Evolutionary conservation across 441 rosid species (phyloP), one percentile per base, ranked within the genome.

Genomic region (Jatropha podagrica): DNA sequence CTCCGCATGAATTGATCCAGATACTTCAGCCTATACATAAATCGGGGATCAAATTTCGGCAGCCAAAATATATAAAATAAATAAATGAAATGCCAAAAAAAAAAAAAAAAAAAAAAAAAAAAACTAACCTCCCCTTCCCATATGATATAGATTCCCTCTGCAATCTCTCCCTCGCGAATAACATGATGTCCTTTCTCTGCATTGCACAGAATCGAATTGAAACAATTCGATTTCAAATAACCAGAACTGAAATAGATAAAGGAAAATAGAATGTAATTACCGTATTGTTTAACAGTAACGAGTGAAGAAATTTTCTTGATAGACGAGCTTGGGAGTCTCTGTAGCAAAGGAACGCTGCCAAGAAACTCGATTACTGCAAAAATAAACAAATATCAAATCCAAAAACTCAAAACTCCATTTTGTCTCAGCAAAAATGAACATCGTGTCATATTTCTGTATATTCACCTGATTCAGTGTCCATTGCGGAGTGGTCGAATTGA

Each of bases 101-200:
- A 7, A 18, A 46, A 80, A 37, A 7, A 18, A 46, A 80, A 44
- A 32, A 64, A 74, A 54, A 44, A 32, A 64, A 74, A 37, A 7
- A 18, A 46, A 80, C 78, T 68, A 73, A 93, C 99, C 97, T 92
- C 94, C 78, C 99, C 98, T 66, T 88, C 88, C 86, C 92, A 94
- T 26, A 94, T 85, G 69, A 96, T 90, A 83, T 88, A 93, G 63
- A 90, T 75, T 72, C 99, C 99, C 76, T 93, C 90, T 72, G 91
- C 91, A 76, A 77, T 68, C 77, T 92, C 95, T 46, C 92, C 98
- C 78, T 85, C 92, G 0, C 87, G 91, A 76, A 88, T 83, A 72
- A 93, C 88, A 81, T 76, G 83, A 72, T 92, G 90, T 77, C 98
- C 97, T 81, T 85, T 77, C 70, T 78, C 99, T 95, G 83, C 76